These are phyloP conservation scores for Lophium mytilinum DNA, from an alignment of 495 filamentous ascomycete species.

Conservation along the genomic window DNA sequence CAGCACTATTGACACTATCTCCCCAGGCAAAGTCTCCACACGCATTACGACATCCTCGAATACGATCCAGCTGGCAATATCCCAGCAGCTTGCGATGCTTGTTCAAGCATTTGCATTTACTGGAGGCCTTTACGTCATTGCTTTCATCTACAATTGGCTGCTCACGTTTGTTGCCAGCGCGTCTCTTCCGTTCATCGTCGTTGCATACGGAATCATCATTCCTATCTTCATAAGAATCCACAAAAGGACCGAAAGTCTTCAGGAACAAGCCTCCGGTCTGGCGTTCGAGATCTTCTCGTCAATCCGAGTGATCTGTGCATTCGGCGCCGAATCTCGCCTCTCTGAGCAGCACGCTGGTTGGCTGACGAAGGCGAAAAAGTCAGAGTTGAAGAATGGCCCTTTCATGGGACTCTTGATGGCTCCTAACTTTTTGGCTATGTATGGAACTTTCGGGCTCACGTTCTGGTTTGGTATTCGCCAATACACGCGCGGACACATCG, in stretches of 20 bases:
- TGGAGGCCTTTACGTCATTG: constrained; percentile 26
- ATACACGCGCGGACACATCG: constrained; percentile 15
- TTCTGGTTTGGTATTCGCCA: constrained; percentile 32
- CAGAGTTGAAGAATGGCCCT: constrained; percentile 46
- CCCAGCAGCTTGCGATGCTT: constrained; percentile 27
- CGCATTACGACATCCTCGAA: constrained; percentile 30
- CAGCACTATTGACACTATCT: constrained; percentile 26
- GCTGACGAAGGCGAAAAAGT: constrained; percentile 49
- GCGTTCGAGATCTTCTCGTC: constrained; percentile 43
- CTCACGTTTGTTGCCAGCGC: constrained; percentile 40
- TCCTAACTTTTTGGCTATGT: constrained; percentile 25
- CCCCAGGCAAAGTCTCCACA: constrained; percentile 29
- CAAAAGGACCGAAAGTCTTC: constrained; percentile 48
- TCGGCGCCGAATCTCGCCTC: constrained; percentile 52
- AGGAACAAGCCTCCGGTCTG: constrained; percentile 52
- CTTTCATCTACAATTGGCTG: constrained; percentile 23
- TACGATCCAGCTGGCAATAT: constrained; percentile 29
- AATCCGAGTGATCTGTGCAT: constrained; percentile 50
- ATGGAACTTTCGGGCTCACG: constrained; percentile 25
- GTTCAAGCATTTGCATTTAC: constrained; percentile 27
- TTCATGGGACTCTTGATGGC: constrained; percentile 35
- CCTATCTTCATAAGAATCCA: constrained; percentile 50
- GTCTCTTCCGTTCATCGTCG: constrained; percentile 46
- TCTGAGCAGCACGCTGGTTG: constrained; percentile 44
- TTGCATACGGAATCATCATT: constrained; percentile 48